A percentile compares a stretch with the other conserved stretches of the same genome.
Evolutionary conservation across 257 asterid genomes (phyloP).

Genomic region (Solanum piurae): DNA sequence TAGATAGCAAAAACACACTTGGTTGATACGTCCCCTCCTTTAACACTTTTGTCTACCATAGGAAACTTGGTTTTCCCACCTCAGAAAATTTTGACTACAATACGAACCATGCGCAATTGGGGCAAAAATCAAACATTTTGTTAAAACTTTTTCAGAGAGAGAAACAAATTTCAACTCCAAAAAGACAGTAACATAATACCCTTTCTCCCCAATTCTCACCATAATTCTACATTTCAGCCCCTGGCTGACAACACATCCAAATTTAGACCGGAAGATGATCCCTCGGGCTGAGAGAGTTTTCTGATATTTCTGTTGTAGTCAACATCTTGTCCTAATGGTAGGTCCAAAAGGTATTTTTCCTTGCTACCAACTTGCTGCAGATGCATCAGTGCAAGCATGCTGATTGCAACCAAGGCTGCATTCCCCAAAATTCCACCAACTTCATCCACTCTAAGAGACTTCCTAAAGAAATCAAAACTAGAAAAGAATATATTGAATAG

Average conservation of each 20-base stretch:
- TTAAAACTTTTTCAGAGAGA: not conserved
- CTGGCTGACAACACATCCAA: conserved; percentile 76
- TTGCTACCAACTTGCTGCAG: conserved; percentile 44
- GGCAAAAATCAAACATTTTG: not conserved
- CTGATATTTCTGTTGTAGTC: conserved; percentile 25
- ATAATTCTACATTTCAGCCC: conserved; percentile 26
- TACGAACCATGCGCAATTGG: not conserved
- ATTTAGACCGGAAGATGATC: conserved; percentile 22
- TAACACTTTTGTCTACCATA: not conserved
- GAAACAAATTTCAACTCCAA: not conserved
- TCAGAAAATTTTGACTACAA: not conserved
- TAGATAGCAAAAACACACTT: not conserved
- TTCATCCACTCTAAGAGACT: conserved; percentile 55
- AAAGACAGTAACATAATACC: not conserved
- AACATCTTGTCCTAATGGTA: conserved; percentile 14
- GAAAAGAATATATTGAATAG: conserved; percentile 38
- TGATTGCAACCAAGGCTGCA: conserved; percentile 81
- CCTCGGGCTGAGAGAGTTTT: conserved; percentile 24
- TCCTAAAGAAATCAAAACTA: conserved; percentile 40
- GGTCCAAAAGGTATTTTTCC: conserved; percentile 30
- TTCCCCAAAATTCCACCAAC: conserved; percentile 76
- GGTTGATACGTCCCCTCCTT: not conserved
- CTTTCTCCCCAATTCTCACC: not conserved
- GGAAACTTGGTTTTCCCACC: not conserved
- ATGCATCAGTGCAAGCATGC: conserved; percentile 78